Conservation (phyloP, 2,329 filamentous ascomycete genomes). For the Colletotrichum sp. region DNA sequence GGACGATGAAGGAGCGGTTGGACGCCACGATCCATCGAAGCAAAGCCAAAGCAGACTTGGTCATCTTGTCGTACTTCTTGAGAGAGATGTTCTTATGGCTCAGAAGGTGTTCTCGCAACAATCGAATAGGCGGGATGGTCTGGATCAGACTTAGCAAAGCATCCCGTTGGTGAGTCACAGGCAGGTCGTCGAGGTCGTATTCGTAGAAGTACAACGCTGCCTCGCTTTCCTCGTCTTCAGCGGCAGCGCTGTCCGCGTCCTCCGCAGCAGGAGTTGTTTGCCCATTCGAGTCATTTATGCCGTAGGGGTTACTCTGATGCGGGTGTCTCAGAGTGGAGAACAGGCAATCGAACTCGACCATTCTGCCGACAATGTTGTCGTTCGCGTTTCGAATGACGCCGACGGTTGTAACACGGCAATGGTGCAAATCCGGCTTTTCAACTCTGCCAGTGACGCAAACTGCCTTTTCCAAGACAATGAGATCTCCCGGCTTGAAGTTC, state of each 20-base stretch:
- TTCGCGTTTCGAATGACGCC: slow-evolving; percentile 31
- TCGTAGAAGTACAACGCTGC: slow-evolving; percentile 48
- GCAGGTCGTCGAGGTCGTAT: slow-evolving; percentile 62
- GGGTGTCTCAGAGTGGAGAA: background rate
- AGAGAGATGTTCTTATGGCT: slow-evolving; percentile 43
- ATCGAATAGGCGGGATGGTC: slow-evolving; percentile 64
- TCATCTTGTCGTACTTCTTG: slow-evolving; percentile 57
- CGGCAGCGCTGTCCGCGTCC: background rate
- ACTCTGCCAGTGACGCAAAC: background rate
- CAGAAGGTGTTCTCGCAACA: slow-evolving; percentile 59
- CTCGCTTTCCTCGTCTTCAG: background rate
- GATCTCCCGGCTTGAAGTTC: slow-evolving; percentile 4
- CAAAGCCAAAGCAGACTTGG: slow-evolving; percentile 69
- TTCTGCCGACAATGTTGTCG: slow-evolving; percentile 29
- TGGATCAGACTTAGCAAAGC: slow-evolving; percentile 60
- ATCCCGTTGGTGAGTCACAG: slow-evolving; percentile 47
- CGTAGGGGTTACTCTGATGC: background rate
- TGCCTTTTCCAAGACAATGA: slow-evolving; percentile 7
- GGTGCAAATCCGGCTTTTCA: background rate
- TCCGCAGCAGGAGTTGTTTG: background rate
- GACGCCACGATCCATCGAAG: slow-evolving; percentile 90
- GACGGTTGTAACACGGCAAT: slow-evolving; percentile 8
- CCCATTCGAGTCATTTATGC: background rate
- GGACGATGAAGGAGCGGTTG: slow-evolving; percentile 84
- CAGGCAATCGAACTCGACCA: slow-evolving; percentile 3